Conservation (phyloP, 2,329 filamentous ascomycete species). For the Aspergillus carbonarius region DNA sequence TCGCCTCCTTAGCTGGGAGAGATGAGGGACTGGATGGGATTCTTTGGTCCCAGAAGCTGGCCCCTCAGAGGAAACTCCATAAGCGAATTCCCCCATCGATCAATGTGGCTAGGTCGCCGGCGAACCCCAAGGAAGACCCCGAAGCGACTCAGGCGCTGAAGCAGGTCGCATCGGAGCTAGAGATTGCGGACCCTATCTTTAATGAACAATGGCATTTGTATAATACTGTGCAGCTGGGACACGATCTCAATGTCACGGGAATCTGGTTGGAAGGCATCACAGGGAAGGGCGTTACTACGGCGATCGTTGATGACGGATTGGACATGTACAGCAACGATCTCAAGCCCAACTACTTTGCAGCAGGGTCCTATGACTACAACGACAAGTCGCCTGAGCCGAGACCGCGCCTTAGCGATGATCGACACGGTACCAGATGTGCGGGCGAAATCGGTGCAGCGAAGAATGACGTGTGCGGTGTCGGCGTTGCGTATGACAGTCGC, state of each 20-base stretch:
- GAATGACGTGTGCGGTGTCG: constrained; percentile 93
- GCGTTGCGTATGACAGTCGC: constrained; percentile 87
- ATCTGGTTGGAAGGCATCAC: constrained; percentile 91
- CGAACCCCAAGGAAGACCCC: constrained; percentile 41
- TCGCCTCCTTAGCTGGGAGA: constrained; percentile 18
- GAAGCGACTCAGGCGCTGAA: constrained; percentile 59
- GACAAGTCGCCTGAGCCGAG: constrained; percentile 75
- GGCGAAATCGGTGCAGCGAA: constrained; percentile 90
- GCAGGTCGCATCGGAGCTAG: constrained; percentile 63
- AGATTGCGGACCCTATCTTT: constrained; percentile 88
- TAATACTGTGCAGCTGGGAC: constrained; percentile 75
- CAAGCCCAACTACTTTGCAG: constrained; percentile 88
- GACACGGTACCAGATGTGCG: constrained; percentile 89
- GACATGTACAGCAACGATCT: constrained; percentile 95
- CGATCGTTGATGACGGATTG: constrained; percentile 92
- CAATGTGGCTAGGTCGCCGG: constrained; percentile 38
- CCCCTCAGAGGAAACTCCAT: constrained; percentile 59
- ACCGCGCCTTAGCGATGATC: constrained; percentile 80
- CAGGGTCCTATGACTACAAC: constrained; percentile 95
- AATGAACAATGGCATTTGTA: constrained; percentile 92
- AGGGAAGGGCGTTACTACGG: constrained; percentile 82
- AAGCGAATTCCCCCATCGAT: constrained; percentile 54
- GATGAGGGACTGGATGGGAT: constrained; percentile 68
- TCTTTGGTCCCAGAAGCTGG: constrained; percentile 76
- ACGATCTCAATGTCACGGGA: constrained; percentile 95